Base-by-base conservation (phyloP, 164 flowering plant genomes). In the Annona cherimola region DNA sequence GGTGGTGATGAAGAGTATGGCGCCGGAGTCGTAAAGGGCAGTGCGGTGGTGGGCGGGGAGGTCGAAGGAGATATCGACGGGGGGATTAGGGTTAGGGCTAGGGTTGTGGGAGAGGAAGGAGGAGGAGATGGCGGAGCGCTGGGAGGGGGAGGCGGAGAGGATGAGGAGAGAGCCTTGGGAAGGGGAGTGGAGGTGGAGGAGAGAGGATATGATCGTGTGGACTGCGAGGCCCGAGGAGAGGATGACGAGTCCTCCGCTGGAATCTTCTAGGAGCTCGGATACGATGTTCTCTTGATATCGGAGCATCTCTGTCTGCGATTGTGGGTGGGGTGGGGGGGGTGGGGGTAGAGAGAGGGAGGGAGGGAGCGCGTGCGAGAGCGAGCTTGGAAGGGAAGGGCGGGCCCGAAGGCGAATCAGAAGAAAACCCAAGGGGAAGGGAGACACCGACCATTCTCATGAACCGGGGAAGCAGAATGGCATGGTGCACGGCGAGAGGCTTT, bases 201-300 rank as follows among this genome's bases (percentile, higher is more conserved):
- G 89, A 42, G 92, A 76, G 67, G 94, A 73, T 74, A 93, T 74
- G 75, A 96, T 92, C 40, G 86, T 89, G 69, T 82, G 77, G 75
- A 93, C 90, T 59, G 84, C 70, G 78, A 96, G 97, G 45, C 99
- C 98, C 7, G 94, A 82, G 69, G 96, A 91, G 78, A 93, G 82
- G 61, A 96, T 69, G 0, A 90, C 94, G 0, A 93, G 82, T 3
- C 95, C 96, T 74, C 93, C 92, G 62, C 71, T 75, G 11, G 86
- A 16, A 71, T 90, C 96, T 59, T 89, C 96, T 0, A 93, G 76
- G 55, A 96, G 94, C 68, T 93, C 98, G 55, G 90, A 71, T 77
- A 93, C 84, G 63, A 96, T 89, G 76, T 89, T 95, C 61, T 90
- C 85, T 55, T 92, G 95, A 71, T 93, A 96, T 65, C 83, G 87